Evolutionary conservation across 1,284 basidiomycete species (phyloP), one percentile per base, ranked within the genome.

Genomic region (Agroathelia rolfsii): DNA sequence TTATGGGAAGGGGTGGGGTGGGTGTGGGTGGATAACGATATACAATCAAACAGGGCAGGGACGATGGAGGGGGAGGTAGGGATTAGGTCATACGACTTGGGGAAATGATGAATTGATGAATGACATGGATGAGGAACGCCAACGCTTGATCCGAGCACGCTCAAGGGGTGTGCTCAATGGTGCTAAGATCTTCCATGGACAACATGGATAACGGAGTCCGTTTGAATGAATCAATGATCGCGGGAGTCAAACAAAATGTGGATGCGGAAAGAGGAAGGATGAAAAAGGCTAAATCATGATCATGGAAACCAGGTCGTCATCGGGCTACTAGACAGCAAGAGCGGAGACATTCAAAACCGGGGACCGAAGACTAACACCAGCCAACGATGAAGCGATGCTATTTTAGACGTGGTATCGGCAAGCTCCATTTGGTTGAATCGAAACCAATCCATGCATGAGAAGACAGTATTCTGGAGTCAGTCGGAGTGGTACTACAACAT

Each of bases 141-240:
- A n/a, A 10, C 15, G 15, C 14, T 10, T 28, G 15, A 10, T 28
- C 14, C 10, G 11, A 10, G 14, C 14, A 15, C 11, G 10, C 10
- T 11, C 10, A 28, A 11, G 14, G 15, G 34, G 31, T 17, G 31
- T 32, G n/a, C 28, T 34, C 8, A 19, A 26, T 10, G 33, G 16
- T 3, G 22, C 24, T n/a, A n/a, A n/a, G n/a, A n/a, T n/a, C n/a
- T n/a, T n/a, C n/a, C n/a, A n/a, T n/a, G n/a, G n/a, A n/a, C n/a
- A n/a, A n/a, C n/a, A 26, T 20, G 10, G 12, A 21, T 28, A 30
- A 62, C 56, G 75, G 43, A 76, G 51, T 28, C 76, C 57, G 46
- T 68, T 75, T 12, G 69, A 74, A 44, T 75, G 72, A 43, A 71
- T 76, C 16, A 80, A 56, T 45, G 79, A 71, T 46, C 77, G 72